Evolutionary conservation across 2,329 filamentous ascomycete genomes (phyloP).

Genomic region (Geosmithia morbida): DNA sequence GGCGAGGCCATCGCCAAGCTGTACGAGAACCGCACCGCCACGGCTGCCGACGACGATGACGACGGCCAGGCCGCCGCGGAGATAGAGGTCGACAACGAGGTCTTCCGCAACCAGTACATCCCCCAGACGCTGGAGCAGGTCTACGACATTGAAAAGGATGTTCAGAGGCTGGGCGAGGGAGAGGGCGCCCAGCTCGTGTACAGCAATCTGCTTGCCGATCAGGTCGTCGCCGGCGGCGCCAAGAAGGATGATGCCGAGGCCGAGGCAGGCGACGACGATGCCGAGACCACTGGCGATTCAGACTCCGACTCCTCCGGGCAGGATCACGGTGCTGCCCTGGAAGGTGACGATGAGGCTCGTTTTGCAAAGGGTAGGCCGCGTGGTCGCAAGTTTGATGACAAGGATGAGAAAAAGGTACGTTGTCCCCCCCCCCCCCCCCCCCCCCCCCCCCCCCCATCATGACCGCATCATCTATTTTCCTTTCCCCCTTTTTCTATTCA

Average conservation of each 20-base stretch:
- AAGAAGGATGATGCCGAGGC: conserved; percentile 24
- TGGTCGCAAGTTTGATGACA: conserved; percentile 79
- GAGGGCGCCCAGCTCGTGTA: conserved; percentile 71
- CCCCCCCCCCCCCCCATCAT: neutral
- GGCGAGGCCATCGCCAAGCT: conserved; percentile 49
- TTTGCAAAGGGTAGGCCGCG: conserved; percentile 58
- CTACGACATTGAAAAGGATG: conserved; percentile 89
- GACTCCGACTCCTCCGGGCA: conserved; percentile 17
- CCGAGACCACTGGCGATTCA: conserved; percentile 20
- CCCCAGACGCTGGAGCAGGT: conserved; percentile 92
- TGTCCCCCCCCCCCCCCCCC: neutral
- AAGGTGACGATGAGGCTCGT: conserved; percentile 31
- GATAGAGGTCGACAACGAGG: conserved; percentile 70
- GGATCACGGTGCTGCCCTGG: conserved; percentile 32
- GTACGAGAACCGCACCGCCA: conserved; percentile 38
- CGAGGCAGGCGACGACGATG: conserved; percentile 21
- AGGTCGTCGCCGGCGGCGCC: conserved; percentile 26
- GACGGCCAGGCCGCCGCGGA: conserved; percentile 40
- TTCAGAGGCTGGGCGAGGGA: conserved; percentile 59
- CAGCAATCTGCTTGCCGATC: conserved; percentile 65
- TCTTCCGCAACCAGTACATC: conserved; percentile 93
- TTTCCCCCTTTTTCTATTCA: neutral
- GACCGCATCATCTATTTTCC: neutral
- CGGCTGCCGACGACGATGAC: conserved; percentile 31
- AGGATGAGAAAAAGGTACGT: conserved; percentile 66